Evolutionary conservation across 768 basidiomycete species (phyloP), one percentile per base, ranked within the genome.

Genomic region (Tricholoma saponaceum): DNA sequence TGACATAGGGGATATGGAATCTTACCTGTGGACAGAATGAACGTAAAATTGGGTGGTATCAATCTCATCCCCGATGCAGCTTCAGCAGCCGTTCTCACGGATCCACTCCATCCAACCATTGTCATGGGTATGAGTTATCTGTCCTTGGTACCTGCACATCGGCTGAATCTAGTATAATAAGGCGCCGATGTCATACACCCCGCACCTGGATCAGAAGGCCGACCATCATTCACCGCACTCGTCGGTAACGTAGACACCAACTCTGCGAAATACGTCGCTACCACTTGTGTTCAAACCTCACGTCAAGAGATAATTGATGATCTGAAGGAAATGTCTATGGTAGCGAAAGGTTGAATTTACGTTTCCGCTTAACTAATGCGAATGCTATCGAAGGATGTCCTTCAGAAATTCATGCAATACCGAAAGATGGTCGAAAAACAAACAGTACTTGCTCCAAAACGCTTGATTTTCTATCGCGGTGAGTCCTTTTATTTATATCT

Each of bases 141-240:
- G 46, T 61, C 50, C 54, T 57, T 8, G 37, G 7, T 47, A 0
- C 14, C 51, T 58, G 49, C 7, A 4, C 4, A 23, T 57, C 3
- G 51, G 12, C 14, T 58, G 26, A 62, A 49, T 25, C 50, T 41
- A 4, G 23, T 35, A 55, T 43, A 25, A 26, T 41, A 60, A 87
- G 85, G 87, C 53, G 89, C 90, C 7, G 89, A 92, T 67, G 87
- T 88, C 16, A 87, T 88, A 18, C 90, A 92, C 64, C 90, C 90
- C 0, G 81, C 87, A 1, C 90, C 91, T 3, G 89, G 89, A 4
- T 78, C 86, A 0, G 80, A 79, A 1, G 86, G 82, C 5, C 79
- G 85, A 0, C 90, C 91, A 0, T 92, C 90, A 0, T 92, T 87
- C 66, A 85, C 91, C 0, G 75, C 88, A 0, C 75, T 92, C 2